Percentiles rank a stretch among this genome's conserved stretches.
These are phyloP conservation scores for Sphagnurus paluster DNA, from an alignment of 1,284 basidiomycete genomes.

Conservation along the genomic window DNA sequence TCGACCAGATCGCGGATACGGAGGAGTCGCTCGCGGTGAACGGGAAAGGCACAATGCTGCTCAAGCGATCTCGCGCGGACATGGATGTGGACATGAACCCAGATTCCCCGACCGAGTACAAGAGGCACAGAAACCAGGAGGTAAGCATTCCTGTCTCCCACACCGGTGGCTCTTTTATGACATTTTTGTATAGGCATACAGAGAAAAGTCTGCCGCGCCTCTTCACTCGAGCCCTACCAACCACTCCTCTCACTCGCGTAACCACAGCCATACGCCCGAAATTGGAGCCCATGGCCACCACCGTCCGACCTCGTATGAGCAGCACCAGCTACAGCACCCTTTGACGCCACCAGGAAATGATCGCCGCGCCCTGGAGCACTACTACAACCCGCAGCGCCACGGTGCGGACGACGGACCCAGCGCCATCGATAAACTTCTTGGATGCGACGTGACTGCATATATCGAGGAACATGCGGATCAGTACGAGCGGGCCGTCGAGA, in stretches of 20 bases:
- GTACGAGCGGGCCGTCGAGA: constrained; percentile 32
- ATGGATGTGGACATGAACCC: constrained; percentile 9
- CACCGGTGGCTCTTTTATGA: too few species aligned
- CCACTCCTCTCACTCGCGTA: constrained; percentile 2
- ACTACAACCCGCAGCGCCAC: constrained; percentile 1
- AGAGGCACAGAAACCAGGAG: constrained; percentile 14
- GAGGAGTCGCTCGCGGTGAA: constrained; percentile 13
- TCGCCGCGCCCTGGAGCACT: background rate
- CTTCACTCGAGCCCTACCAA: constrained; percentile 5
- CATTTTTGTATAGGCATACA: too few species aligned
- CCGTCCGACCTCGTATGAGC: background rate
- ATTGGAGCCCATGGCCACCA: background rate
- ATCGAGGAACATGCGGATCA: constrained; percentile 30
- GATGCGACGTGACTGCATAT: constrained; percentile 31
- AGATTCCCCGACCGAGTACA: constrained; percentile 1
- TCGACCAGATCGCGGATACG: background rate
- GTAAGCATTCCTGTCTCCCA: constrained; percentile 1
- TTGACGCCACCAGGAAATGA: constrained; percentile 11
- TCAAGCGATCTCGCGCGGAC: constrained; percentile 14
- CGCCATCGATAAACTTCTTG: constrained; percentile 32
- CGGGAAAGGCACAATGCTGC: constrained; percentile 1
- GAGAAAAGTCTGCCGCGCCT: constrained; percentile 3
- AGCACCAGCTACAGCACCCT: constrained; percentile 7
- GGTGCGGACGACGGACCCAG: constrained; percentile 7
- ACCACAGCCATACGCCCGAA: constrained; percentile 9